Conservation (phyloP, 108 stramenopile species). For the Schizochytrium sp. region DNA sequence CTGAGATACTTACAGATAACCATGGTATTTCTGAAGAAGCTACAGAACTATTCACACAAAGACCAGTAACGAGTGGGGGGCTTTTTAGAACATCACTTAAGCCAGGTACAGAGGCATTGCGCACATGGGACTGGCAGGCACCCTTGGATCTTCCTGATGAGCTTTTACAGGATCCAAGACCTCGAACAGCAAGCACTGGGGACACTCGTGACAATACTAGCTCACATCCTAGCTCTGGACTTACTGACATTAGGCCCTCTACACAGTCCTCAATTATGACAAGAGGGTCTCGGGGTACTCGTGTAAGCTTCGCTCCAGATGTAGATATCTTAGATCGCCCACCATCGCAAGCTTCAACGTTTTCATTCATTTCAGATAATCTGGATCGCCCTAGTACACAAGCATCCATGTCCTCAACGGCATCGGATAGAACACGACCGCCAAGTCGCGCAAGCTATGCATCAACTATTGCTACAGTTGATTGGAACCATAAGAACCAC, state of each 20-base stretch:
- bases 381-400: neutral
- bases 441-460: slow-evolving; percentile 46
- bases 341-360: neutral
- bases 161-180: neutral
- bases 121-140: slow-evolving; percentile 15
- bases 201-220: no score
- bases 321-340: neutral
- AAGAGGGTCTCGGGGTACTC: neutral
- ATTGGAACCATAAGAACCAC: neutral
- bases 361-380: neutral
- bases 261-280: neutral
- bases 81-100: neutral
- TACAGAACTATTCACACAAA: no score
- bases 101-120: neutral
- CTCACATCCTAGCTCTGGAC: no score
- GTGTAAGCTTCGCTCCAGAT: slow-evolving; percentile 3
- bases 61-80: neutral
- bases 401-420: neutral
- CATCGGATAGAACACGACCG: neutral
- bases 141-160: neutral
- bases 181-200: neutral
- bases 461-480: neutral
- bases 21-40: neutral
- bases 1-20: no score
- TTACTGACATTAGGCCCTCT: neutral